Percentiles rank a stretch among this genome's conserved stretches.
phyloP scores from a whole-genome alignment of 176 grass and related monocot species.

The sorghum (Sorghum bicolor) region DNA sequence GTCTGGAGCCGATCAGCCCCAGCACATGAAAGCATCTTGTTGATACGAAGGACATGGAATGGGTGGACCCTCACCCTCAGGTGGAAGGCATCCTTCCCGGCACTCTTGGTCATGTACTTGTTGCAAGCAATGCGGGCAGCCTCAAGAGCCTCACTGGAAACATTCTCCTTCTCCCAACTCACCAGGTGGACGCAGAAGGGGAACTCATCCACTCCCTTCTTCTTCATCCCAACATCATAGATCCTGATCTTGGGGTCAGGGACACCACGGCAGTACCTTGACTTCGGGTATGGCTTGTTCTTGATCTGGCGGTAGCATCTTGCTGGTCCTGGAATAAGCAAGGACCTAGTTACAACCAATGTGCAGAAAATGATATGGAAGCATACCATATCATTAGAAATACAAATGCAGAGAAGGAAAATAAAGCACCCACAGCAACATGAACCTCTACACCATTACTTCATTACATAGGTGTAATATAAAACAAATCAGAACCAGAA shows the following conservation, averaged over 20 bases:
- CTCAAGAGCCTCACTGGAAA: constrained; percentile 42
- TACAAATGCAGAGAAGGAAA: not conserved
- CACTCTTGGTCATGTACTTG: constrained; percentile 50
- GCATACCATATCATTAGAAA: not conserved
- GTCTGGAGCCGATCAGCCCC: constrained; percentile 50
- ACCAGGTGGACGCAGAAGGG: constrained; percentile 33
- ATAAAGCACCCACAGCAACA: not conserved
- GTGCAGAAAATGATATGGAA: not conserved
- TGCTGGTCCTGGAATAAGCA: constrained; percentile 12
- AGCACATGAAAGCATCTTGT: constrained; percentile 60
- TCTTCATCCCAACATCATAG: constrained; percentile 45
- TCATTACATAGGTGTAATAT: not conserved
- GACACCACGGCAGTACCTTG: constrained; percentile 43
- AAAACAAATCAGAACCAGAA: not conserved
- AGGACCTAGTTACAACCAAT: not conserved
- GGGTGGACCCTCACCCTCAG: constrained; percentile 43
- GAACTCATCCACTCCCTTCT: constrained; percentile 45
- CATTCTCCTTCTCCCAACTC: constrained; percentile 41
- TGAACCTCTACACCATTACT: not conserved
- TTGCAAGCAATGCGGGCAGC: constrained; percentile 54
- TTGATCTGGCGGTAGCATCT: constrained; percentile 47
- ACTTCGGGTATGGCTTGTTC: constrained; percentile 47
- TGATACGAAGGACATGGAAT: constrained; percentile 50
- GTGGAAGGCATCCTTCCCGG: constrained; percentile 53
- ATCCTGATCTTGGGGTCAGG: constrained; percentile 49